Conservation (phyloP, 1,284 basidiomycete genomes). For the Microstroma glucosiphilum region DNA sequence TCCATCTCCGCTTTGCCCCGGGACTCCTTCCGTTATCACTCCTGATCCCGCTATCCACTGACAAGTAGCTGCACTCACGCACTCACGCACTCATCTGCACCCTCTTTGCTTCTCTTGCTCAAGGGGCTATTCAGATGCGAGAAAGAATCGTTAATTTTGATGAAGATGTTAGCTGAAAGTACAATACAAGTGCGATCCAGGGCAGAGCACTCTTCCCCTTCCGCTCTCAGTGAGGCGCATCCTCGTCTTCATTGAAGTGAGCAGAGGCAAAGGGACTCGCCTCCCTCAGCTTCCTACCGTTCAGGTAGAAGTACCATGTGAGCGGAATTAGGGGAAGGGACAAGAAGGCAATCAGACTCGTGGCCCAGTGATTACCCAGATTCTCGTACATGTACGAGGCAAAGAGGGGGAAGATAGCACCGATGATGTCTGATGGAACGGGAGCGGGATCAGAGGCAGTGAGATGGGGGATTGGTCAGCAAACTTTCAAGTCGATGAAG, state of each 20-base stretch:
- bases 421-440: constrained; percentile 9
- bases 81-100: too few species aligned
- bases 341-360: constrained; percentile 12
- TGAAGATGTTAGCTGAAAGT: too few species aligned
- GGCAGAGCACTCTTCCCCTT: too few species aligned
- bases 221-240: constrained; percentile 12
- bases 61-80: too few species aligned
- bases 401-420: constrained; percentile 15
- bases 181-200: too few species aligned
- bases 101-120: too few species aligned
- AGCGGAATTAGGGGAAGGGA: constrained; percentile 15
- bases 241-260: constrained; percentile 14
- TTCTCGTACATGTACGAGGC: constrained; percentile 15
- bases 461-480: not conserved
- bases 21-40: too few species aligned
- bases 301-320: constrained; percentile 15
- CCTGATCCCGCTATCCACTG: too few species aligned
- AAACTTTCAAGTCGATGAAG: not conserved
- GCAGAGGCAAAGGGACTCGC: constrained; percentile 6
- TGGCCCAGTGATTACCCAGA: constrained; percentile 15
- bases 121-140: too few species aligned
- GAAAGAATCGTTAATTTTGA: too few species aligned
- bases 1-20: too few species aligned
- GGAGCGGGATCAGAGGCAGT: not conserved
- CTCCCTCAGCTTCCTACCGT: constrained; percentile 12